These are phyloP conservation scores for Aureoboletus auriporus DNA, from an alignment of 768 basidiomycete genomes.

Conservation along the genomic window DNA sequence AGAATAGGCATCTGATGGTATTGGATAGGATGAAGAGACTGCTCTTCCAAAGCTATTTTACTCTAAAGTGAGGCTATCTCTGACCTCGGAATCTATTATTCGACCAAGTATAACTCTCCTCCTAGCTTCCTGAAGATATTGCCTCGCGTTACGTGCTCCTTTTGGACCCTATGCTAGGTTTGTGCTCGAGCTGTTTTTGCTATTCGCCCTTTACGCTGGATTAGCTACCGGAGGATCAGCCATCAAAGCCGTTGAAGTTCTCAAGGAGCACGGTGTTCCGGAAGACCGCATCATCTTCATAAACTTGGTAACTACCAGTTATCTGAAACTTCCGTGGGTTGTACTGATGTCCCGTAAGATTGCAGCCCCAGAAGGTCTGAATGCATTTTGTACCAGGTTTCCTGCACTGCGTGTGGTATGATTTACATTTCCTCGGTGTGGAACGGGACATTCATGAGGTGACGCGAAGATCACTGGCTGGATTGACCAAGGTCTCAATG, in stretches of 20 bases:
- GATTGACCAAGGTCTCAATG: constrained; percentile 92
- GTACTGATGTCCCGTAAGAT: constrained; percentile 46
- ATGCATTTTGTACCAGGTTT: constrained; percentile 70
- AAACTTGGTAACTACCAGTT: constrained; percentile 59
- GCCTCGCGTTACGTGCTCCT: constrained; percentile 87
- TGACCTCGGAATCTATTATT: background rate
- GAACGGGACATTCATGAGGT: background rate
- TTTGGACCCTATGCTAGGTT: constrained; percentile 96
- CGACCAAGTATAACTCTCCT: background rate
- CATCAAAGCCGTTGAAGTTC: constrained; percentile 94
- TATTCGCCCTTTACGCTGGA: background rate
- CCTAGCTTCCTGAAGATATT: constrained; percentile 89
- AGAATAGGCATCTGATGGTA: background rate
- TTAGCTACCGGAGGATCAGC: constrained; percentile 94
- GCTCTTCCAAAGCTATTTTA: constrained; percentile 91
- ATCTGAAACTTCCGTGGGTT: background rate
- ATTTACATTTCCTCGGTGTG: constrained; percentile 7
- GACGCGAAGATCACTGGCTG: constrained; percentile 79
- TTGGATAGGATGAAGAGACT: constrained; percentile 85
- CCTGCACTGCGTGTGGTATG: constrained; percentile 76
- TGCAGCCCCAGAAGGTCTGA: constrained; percentile 86
- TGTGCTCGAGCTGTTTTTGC: constrained; percentile 16
- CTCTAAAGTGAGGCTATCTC: constrained; percentile 52
- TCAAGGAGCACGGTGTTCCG: constrained; percentile 87
- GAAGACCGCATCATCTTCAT: constrained; percentile 95